Base-by-base conservation (phyloP, 495 filamentous ascomycete species). In the Penicillium crystallinum region DNA sequence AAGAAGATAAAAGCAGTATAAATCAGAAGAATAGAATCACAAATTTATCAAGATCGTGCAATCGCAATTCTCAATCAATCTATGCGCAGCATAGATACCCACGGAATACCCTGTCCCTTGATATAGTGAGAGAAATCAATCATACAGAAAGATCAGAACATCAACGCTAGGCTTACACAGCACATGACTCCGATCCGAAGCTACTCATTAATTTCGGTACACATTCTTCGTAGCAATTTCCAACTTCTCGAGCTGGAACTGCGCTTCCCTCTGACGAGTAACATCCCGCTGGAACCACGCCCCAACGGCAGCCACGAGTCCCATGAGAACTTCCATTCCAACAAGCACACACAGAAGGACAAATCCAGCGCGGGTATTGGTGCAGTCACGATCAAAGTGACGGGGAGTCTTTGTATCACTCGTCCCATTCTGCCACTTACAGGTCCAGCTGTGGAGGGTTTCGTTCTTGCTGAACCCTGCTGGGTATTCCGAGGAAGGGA, bases 361-460 rank as follows among this genome's bases (percentile, higher is more conserved):
- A 27, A 79, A 71, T 0, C 61, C 71, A 4, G 70, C 76, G 15
- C 58, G 63, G 3, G 58, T 74, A 18, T 69, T 63, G 6, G 61
- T 46, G 44, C 77, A 80, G 41, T 78, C 73, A 1, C 75, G 65
- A 8, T 57, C 49, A 47, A 80, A 80, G n/a, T 69, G 54, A 2
- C 54, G 45, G 0, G 77, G 75, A 0, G 66, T 53, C 6, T 52
- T 48, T 4, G 50, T 47, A 17, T 27, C 39, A 9, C 47, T 49
- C 9, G 47, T 58, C 3, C 44, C 43, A 1, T 35, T 38, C 27
- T 71, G 67, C 73, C 75, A 78, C 55, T 77, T 78, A 62, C 77
- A 80, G 5, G 77, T 77, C 77, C 77, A 80, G 43, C 69, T 75
- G 22, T 74, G 64, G 14, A 80, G 63, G 9, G 75, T 79, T 48